Base-by-base conservation (phyloP, 2,329 filamentous ascomycete genomes). In the Dothistroma pini region DNA sequence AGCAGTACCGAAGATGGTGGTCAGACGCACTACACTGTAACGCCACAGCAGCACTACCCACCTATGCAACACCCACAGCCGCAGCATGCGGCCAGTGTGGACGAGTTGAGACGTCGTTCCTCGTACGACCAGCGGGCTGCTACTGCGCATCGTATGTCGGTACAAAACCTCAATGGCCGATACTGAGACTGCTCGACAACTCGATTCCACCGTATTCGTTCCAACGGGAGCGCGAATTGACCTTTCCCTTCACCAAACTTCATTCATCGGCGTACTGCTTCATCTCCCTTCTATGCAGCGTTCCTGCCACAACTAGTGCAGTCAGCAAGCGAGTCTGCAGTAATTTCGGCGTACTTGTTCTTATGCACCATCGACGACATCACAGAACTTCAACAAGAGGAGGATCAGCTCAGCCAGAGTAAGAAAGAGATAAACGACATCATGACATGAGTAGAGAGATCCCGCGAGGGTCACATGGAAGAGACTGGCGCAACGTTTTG, bases 141-240 rank as follows among this genome's bases (percentile, higher is more conserved):
- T 21, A 70, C 66, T 38, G 61, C 63, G 12, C 68, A 70, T 55
- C 62, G 69, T 41, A 70, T 69, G 66, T 66, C 65, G 29, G 66
- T 71, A 31, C 66, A 63, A 35, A 71, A 68, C 54, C 57, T 70
- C 34, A 70, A 67, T 58, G 64, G 58, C 12, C 63, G 61, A 44
- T 69, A 70, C 57, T 69, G 57, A 69, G 19, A 38, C 34, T 11
- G 14, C 41, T n/a, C 41, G 1, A n/a, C 41, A 44, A 19, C 41
- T 19, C 25, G 6, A 29, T 29, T 3, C 2, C 25, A 29, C 25
- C 3, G 6, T 3, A 6, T 3, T 6, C 25, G 6, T 29, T 29
- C 25, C 25, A 29, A 29, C 44, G 14, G 16, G 19, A 49, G 22
- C 11, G 21, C 11, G 55, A n/a, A 31, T 21, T 19, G 44, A 22